Conservation (phyloP, 441 rosid genomes). For the Aleurites moluccanus region DNA sequence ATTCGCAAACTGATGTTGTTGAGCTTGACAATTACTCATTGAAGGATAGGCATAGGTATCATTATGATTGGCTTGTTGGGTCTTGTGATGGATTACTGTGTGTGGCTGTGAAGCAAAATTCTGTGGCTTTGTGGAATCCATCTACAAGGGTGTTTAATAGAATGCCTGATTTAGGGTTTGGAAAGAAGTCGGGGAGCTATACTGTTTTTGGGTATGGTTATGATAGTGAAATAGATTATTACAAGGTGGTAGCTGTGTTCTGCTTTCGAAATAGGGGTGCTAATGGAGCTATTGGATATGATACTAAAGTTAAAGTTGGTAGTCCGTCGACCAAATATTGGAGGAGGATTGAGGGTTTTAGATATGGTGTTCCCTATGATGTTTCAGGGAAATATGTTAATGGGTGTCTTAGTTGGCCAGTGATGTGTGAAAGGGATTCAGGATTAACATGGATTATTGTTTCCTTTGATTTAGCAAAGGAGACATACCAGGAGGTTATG, state of each 20-base stretch:
- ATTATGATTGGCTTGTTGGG: slow-evolving; percentile 20
- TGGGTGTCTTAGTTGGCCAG: slow-evolving; percentile 25
- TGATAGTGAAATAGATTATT: slow-evolving; percentile 22
- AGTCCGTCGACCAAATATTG: slow-evolving; percentile 7
- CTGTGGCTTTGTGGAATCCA: slow-evolving; percentile 24
- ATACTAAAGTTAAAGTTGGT: slow-evolving; percentile 11
- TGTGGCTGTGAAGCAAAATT: slow-evolving; percentile 2
- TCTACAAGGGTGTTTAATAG: slow-evolving; percentile 2
- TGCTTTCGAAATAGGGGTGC: neutral
- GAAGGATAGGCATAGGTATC: neutral
- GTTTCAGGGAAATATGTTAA: slow-evolving; percentile 19
- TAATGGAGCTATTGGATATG: neutral
- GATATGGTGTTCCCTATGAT: slow-evolving; percentile 12
- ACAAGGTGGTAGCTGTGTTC: slow-evolving; percentile 23
- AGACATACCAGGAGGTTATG: slow-evolving; percentile 20
- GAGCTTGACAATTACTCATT: neutral
- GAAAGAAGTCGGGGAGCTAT: slow-evolving; percentile 9
- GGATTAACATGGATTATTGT: slow-evolving; percentile 14
- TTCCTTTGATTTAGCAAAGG: slow-evolving; percentile 27
- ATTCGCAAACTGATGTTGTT: neutral
- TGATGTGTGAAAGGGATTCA: neutral
- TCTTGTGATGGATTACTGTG: slow-evolving; percentile 30
- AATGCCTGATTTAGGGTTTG: slow-evolving; percentile 15
- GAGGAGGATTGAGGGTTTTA: slow-evolving; percentile 23
- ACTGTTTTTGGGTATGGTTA: slow-evolving; percentile 25